Evolutionary conservation across 2,329 filamentous ascomycete species (phyloP), one percentile per base, ranked within the genome.

Genomic region (Penicillium vulpinum): DNA sequence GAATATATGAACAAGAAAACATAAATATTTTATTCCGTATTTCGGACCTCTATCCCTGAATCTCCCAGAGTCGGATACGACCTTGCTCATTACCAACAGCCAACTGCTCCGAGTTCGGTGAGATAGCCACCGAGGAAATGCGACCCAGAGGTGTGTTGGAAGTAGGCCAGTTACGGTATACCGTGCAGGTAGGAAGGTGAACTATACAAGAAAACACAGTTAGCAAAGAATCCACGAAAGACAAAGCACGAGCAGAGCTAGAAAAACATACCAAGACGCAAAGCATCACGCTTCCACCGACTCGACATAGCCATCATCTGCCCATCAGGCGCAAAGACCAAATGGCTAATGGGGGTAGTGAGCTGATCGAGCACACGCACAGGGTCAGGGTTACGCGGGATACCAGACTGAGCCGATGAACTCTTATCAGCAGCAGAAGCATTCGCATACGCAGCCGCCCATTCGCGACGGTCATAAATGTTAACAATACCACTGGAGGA

Each of bases 81-180:
- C 94, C 94, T 57, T 83, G 81, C 71, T 97, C 93, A 69, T 96
- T 97, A 18, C 87, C 93, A 51, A 97, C 89, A 11, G 91, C 91
- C 62, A 99, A 73, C 67, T 92, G 73, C 66, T 89, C 83, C 59
- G 86, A 89, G 60, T 82, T 80, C 6, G 78, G 80, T 21, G 83
- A 83, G 71, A 91, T 89, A 3, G 89, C 87, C 58, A 92, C 84
- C 1, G 86, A 81, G 2, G 90, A 90, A 63, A 97, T 87, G 57
- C 91, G 83, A 0, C 94, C 94, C 59, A 99, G 76, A 0, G 92
- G 92, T 55, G 94, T 99, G 72, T 89, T 88, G 62, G 87, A 85
- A 52, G 93, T 99, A 24, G 94, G 94, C 94, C 94, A 99, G 76
- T 99, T 99, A 68, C 88, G 87, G 81, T 94, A 99, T 21, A 97